These are phyloP conservation scores for Backusella liffmaniae DNA, from an alignment of 192 early-diverging fungal species.

Conservation along the genomic window DNA sequence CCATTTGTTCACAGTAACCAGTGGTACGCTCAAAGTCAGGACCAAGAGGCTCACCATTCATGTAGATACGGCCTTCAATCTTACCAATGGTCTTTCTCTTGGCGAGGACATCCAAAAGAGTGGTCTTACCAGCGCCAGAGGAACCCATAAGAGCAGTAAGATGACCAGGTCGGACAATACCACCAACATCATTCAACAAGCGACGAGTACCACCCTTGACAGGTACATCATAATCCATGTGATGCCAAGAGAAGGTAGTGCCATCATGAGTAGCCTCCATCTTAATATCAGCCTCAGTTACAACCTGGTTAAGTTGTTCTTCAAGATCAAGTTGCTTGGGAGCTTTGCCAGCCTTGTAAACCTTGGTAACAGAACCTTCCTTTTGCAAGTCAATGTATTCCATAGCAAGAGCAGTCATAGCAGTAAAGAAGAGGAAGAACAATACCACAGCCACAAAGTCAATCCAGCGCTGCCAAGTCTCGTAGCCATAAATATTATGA, in stretches of 20 bases:
- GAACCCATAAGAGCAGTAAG: slow-evolving; percentile 92
- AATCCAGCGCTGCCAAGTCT: slow-evolving; percentile 53
- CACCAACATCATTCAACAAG: slow-evolving; percentile 66
- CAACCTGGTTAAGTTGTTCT: slow-evolving; percentile 44
- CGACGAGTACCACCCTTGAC: slow-evolving; percentile 59
- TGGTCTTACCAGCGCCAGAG: slow-evolving; percentile 88
- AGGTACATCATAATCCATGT: slow-evolving; percentile 68
- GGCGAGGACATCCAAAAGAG: slow-evolving; percentile 70
- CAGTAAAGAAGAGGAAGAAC: slow-evolving; percentile 46
- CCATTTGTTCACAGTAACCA: slow-evolving; percentile 91
- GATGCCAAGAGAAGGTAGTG: slow-evolving; percentile 59
- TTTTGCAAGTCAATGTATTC: slow-evolving; percentile 64
- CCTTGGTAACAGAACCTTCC: slow-evolving; percentile 49
- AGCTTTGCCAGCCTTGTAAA: slow-evolving; percentile 42
- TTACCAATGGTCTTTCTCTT: slow-evolving; percentile 72
- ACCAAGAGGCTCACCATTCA: slow-evolving; percentile 50
- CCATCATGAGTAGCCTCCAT: slow-evolving; percentile 40
- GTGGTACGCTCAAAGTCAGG: slow-evolving; percentile 56
- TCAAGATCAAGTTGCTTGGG: slow-evolving; percentile 18
- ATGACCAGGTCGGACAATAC: slow-evolving; percentile 71
- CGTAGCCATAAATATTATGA: slow-evolving; percentile 49
- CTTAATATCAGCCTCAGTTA: slow-evolving; percentile 46
- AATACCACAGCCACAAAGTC: slow-evolving; percentile 59
- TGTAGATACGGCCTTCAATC: slow-evolving; percentile 58
- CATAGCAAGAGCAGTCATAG: slow-evolving; percentile 47